Percentiles rank a stretch among this genome's conserved stretches.
Evolutionary conservation across 2,329 filamentous ascomycete genomes (phyloP).

Genomic region (Talaromyces atroroseus): DNA sequence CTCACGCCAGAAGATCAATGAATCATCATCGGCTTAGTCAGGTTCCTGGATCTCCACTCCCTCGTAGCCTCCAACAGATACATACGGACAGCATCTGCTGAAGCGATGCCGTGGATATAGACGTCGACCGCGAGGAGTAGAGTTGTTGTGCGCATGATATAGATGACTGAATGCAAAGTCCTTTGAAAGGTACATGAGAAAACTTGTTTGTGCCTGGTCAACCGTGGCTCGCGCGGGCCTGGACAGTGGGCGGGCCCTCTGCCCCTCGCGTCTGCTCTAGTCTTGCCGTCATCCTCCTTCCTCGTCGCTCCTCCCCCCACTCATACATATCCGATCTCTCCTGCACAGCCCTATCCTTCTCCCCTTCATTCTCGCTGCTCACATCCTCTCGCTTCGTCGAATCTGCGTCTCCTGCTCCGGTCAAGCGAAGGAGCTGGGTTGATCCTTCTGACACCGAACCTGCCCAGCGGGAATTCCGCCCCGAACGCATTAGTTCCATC

Average conservation of each 20-base stretch:
- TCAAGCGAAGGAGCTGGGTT: background rate
- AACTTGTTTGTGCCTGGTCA: background rate
- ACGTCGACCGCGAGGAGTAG: no score
- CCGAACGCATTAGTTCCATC: background rate
- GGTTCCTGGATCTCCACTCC: background rate
- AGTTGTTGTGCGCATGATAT: no score
- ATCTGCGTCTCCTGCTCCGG: background rate
- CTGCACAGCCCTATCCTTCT: constrained; percentile 1
- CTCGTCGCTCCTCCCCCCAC: background rate
- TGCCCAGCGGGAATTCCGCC: background rate
- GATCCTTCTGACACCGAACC: constrained; percentile 9
- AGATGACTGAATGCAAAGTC: no score
- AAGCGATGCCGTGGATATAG: no score
- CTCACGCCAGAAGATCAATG: background rate
- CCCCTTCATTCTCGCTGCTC: background rate
- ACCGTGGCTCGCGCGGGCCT: no score
- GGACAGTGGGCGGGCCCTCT: background rate
- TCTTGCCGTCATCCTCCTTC: background rate
- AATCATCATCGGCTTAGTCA: constrained; percentile 1
- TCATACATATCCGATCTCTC: background rate
- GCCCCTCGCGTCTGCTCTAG: background rate
- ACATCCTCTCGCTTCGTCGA: background rate
- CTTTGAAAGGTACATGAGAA: background rate
- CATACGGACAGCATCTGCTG: no score
- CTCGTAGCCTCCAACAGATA: background rate